Conservation (phyloP, 768 basidiomycete species). For the Amanita phalloides region DNA sequence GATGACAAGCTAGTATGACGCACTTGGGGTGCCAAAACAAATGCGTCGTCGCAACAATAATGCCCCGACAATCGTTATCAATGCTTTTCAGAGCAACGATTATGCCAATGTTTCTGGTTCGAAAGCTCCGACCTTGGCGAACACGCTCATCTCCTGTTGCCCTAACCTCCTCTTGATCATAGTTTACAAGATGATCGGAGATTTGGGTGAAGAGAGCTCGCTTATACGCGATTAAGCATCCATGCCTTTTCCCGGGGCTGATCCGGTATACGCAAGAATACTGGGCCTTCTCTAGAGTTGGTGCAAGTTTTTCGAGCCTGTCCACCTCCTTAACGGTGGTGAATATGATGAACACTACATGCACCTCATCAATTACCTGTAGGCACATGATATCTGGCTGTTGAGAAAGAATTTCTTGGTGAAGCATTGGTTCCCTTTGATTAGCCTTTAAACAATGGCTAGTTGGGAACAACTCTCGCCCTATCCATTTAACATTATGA, state of each 20-base stretch:
- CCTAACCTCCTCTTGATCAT: slow-evolving; percentile 57
- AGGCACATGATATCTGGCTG: slow-evolving; percentile 79
- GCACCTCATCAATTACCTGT: slow-evolving; percentile 39
- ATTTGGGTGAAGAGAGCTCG: slow-evolving; percentile 34
- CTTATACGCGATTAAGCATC: slow-evolving; percentile 75
- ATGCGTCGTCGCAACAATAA: slow-evolving; percentile 83
- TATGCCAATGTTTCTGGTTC: slow-evolving; percentile 73
- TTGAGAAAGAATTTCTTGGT: slow-evolving; percentile 61
- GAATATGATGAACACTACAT: background rate
- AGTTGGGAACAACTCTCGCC: slow-evolving; percentile 74
- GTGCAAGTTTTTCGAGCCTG: slow-evolving; percentile 60
- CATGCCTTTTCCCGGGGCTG: slow-evolving; percentile 74
- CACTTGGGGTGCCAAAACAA: slow-evolving; percentile 93
- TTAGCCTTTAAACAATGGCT: slow-evolving; percentile 73
- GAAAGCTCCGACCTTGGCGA: slow-evolving; percentile 48
- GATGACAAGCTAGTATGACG: slow-evolving; percentile 12
- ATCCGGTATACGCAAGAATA: slow-evolving; percentile 58
- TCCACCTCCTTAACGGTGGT: slow-evolving; percentile 67
- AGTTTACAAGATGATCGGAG: slow-evolving; percentile 41
- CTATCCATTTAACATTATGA: slow-evolving; percentile 20
- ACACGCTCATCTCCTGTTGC: slow-evolving; percentile 20
- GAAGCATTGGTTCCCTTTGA: slow-evolving; percentile 68
- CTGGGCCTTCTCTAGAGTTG: slow-evolving; percentile 50
- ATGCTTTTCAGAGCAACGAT: slow-evolving; percentile 53
- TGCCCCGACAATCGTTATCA: slow-evolving; percentile 32